Conservation (phyloP, 2,329 filamentous ascomycete species). For the Diaporthe helianthi region DNA sequence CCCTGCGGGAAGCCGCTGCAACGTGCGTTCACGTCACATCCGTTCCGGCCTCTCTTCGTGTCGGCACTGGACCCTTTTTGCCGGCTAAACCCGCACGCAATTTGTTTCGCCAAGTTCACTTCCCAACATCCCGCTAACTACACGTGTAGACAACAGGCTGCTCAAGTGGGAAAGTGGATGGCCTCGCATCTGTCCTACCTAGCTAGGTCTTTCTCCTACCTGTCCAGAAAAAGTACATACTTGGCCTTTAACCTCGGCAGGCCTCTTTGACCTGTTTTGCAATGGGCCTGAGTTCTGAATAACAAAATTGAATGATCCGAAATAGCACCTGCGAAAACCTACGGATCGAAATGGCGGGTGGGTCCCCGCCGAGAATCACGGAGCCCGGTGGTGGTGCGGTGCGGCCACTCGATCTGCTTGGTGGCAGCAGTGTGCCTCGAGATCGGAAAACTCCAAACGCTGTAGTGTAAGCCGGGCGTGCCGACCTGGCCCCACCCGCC, state of each 20-base stretch:
- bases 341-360: constrained; percentile 3
- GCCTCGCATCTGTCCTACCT: background rate
- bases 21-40: constrained; percentile 6
- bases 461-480: background rate
- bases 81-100: constrained; percentile 10
- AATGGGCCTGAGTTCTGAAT: background rate
- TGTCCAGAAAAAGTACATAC: background rate
- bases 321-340: background rate
- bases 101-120: background rate
- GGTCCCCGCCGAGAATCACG: background rate
- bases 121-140: background rate
- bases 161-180: background rate
- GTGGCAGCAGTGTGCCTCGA: background rate
- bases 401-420: background rate
- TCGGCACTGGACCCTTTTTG: background rate
- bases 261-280: background rate
- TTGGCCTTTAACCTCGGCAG: background rate
- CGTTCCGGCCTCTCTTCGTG: background rate
- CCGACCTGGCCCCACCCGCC: background rate
- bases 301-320: background rate
- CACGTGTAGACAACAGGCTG: background rate
- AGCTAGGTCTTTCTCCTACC: background rate
- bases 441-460: constrained; percentile 15
- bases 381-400: background rate
- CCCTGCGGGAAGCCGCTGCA: background rate